These are phyloP conservation scores for Rhodocollybia butyracea DNA, from an alignment of 768 basidiomycete species.

Conservation along the genomic window DNA sequence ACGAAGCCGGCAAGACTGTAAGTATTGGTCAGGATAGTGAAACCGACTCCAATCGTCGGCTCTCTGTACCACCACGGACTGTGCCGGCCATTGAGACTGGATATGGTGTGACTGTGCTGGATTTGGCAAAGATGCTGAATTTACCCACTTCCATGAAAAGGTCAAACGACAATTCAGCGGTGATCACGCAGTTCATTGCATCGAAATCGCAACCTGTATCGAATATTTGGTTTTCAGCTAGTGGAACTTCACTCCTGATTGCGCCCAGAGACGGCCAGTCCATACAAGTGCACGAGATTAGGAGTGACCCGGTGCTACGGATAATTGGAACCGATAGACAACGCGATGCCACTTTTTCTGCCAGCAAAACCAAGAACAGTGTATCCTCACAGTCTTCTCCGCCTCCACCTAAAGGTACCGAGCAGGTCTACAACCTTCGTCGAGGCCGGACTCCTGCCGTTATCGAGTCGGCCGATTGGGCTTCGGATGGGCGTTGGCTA, in stretches of 20 bases:
- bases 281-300: constrained; percentile 43
- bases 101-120: constrained; percentile 54
- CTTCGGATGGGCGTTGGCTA: constrained; percentile 61
- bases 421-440: constrained; percentile 65
- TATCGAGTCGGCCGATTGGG: constrained; percentile 54
- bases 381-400: constrained; percentile 4
- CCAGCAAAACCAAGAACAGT: background rate
- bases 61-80: constrained; percentile 20
- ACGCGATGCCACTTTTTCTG: background rate
- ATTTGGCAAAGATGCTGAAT: constrained; percentile 32
- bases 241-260: constrained; percentile 51
- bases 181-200: constrained; percentile 46
- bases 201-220: constrained; percentile 46
- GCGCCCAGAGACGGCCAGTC: constrained; percentile 55
- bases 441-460: constrained; percentile 70
- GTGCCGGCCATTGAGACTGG: constrained; percentile 24
- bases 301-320: constrained; percentile 18
- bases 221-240: constrained; percentile 45
- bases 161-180: constrained; percentile 14
- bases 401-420: constrained; percentile 7
- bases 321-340: background rate
- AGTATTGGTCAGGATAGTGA: background rate
- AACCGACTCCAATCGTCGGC: background rate
- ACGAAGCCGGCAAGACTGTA: constrained; percentile 9
- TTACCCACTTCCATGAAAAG: background rate